These are phyloP conservation scores for Silene noctiflora DNA, from an alignment of 179 eudicot genomes.

Conservation along the genomic window DNA sequence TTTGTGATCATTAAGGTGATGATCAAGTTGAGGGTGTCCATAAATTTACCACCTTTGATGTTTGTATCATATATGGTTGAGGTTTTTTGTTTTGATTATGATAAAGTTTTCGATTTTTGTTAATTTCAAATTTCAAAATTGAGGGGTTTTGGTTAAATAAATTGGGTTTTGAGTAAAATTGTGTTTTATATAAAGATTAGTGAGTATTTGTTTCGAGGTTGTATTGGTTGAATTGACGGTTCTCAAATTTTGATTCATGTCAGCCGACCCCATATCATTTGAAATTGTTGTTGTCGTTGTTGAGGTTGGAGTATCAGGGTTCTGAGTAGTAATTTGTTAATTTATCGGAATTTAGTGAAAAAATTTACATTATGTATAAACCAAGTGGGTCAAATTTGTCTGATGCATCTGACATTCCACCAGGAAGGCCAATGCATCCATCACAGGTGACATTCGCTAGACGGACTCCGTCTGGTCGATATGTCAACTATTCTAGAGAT, in stretches of 20 bases:
- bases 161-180: slow-evolving; percentile 1
- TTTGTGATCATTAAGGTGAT: slow-evolving; percentile 1
- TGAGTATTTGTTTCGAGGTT: background rate
- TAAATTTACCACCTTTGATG: slow-evolving; percentile 13
- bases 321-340: background rate
- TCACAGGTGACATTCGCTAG: slow-evolving; percentile 37
- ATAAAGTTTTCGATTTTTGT: background rate
- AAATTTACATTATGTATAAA: slow-evolving; percentile 27
- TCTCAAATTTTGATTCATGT: too few relatives aligned
- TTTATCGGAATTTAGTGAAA: background rate
- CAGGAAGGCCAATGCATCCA: slow-evolving; percentile 42
- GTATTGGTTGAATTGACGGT: background rate
- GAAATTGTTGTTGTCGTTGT: too few relatives aligned
- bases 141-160: background rate
- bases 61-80: slow-evolving; percentile 23
- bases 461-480: slow-evolving; percentile 50
- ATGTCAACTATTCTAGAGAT: slow-evolving; percentile 44
- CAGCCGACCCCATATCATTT: too few relatives aligned
- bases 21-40: slow-evolving; percentile 17
- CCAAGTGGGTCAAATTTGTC: slow-evolving; percentile 48
- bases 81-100: background rate
- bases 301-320: too few relatives aligned
- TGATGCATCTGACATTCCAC: slow-evolving; percentile 44
- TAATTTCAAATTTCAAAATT: slow-evolving; percentile 9
- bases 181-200: background rate